Evolutionary conservation across 73 alveolate species (phyloP), one percentile per base, ranked within the genome.

Genomic region (Paramecium sonneborni): DNA sequence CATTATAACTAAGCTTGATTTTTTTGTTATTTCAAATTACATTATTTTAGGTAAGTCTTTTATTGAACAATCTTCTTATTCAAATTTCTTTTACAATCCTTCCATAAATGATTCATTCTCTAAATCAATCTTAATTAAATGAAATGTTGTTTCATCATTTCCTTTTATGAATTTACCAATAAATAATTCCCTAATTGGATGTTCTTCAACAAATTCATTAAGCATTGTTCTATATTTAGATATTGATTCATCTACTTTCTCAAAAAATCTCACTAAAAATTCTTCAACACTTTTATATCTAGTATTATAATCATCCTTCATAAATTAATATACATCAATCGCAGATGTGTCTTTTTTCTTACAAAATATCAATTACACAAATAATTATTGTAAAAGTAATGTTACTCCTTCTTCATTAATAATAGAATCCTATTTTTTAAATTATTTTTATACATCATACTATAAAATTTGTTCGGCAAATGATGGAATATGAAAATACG

Each of bases 271-370:
- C 8, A 43, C 55, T 12, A 79, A 14, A 79, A 79, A 79, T 79
- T 79, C 90, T 14, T 79, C 90, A 14, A 79, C 44, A 79, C 15
- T 79, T 44, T 44, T 38, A 79, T 30, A 79, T 79, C 90, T 38
- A 39, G 76, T 46, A 79, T 79, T 79, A 62, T 46, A 79, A 39
- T 79, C 90, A 23, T 79, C 90, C 32, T 23, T 46, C 90, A 79
- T 79, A 44, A 23, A 23, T 41, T 21, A 23, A 34, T 79, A 79
- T 7, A 79, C 44, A 1, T 79, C 90, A 23, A 30, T 26, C 2
- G 90, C 90, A n/a, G 90, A 23, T 23, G 90, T 79, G 18, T 79
- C 90, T 44, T 79, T 79, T 28, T 44, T 79, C 20, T 79, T 79
- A 44, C 90, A 24, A 26, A 0, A 43, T 38, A 79, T 79, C 57